Conservation (phyloP, 768 basidiomycete species). For the Solioccasus polychromus region DNA sequence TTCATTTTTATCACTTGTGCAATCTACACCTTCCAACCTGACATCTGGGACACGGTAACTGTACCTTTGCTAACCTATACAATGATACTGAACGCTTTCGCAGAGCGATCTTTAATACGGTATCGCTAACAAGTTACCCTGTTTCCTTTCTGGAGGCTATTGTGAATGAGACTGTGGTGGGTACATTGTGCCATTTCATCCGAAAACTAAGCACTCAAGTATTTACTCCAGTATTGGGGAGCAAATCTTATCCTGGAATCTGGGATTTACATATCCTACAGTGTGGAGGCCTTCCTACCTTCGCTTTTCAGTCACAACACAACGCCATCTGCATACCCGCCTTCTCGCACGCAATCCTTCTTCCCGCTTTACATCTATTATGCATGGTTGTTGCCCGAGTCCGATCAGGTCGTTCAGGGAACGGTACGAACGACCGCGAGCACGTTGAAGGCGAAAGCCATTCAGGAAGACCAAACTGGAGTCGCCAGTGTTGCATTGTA, state of each 20-base stretch:
- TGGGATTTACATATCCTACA: slow-evolving; percentile 44
- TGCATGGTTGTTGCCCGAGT: slow-evolving; percentile 36
- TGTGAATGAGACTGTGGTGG: slow-evolving; percentile 16
- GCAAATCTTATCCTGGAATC: slow-evolving; percentile 31
- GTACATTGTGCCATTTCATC: neutral
- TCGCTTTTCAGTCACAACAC: slow-evolving; percentile 37
- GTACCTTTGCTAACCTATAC: neutral
- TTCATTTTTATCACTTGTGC: slow-evolving; percentile 25
- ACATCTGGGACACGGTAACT: slow-evolving; percentile 24
- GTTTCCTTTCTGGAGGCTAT: slow-evolving; percentile 18
- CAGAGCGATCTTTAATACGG: slow-evolving; percentile 22
- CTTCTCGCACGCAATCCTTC: slow-evolving; percentile 34
- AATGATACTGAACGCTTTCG: neutral
- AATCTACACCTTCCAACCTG: slow-evolving; percentile 14
- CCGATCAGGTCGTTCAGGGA: slow-evolving; percentile 16
- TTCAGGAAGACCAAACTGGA: slow-evolving; percentile 39
- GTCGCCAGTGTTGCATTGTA: no score
- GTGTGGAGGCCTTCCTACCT: slow-evolving; percentile 50
- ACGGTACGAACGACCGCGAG: slow-evolving; percentile 36
- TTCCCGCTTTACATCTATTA: slow-evolving; percentile 48
- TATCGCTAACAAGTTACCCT: slow-evolving; percentile 23
- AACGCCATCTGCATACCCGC: slow-evolving; percentile 47
- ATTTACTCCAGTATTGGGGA: slow-evolving; percentile 42
- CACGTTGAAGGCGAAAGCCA: slow-evolving; percentile 38
- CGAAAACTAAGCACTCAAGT: neutral